Conservation (phyloP, 768 basidiomycete species). For the Kwoniella europaea region DNA sequence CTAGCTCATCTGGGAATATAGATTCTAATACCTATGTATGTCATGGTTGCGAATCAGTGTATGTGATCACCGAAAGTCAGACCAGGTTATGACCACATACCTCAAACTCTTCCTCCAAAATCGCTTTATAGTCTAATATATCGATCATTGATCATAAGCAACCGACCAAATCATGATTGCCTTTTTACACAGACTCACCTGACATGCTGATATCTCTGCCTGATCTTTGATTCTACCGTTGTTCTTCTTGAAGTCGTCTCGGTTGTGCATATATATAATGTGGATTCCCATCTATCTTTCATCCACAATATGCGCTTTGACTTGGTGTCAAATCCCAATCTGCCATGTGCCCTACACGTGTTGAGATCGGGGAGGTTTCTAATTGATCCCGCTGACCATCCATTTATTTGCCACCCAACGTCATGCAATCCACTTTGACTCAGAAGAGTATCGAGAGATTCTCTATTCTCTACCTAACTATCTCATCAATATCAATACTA, state of each 20-base stretch:
- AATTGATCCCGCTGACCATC: background rate
- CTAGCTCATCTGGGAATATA: constrained; percentile 92
- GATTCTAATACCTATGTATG: constrained; percentile 85
- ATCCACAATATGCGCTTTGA: no score
- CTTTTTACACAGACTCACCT: constrained; percentile 3
- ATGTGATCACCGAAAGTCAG: constrained; percentile 20
- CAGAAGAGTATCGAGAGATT: background rate
- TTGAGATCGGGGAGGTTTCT: no score
- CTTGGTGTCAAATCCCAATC: background rate
- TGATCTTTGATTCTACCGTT: background rate
- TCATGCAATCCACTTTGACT: background rate
- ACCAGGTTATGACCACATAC: constrained; percentile 60
- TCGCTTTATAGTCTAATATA: constrained; percentile 50
- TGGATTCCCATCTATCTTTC: no score
- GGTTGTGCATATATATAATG: no score
- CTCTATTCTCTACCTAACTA: background rate
- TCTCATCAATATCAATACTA: no score
- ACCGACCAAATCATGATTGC: background rate
- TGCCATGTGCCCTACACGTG: background rate
- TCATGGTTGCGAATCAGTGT: background rate
- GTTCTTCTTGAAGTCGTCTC: background rate
- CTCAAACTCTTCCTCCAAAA: constrained; percentile 86
- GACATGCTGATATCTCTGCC: background rate
- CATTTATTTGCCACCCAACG: constrained; percentile 21
- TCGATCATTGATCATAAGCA: background rate